Conservation (phyloP, 192 early-diverging fungal species). For the Linnemannia schmuckeri region DNA sequence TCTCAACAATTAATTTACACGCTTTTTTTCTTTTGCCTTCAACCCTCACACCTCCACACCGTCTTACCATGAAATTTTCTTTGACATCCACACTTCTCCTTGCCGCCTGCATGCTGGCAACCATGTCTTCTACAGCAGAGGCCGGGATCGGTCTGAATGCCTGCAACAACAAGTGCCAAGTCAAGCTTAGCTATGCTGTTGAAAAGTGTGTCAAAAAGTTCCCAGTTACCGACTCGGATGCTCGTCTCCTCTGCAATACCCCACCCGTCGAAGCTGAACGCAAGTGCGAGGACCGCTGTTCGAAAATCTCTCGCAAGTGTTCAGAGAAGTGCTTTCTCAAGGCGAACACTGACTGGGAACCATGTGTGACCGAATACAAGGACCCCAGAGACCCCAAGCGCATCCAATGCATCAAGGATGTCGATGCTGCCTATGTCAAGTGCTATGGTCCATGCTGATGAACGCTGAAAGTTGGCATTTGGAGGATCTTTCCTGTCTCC, state of each 20-base stretch:
- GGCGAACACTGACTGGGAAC: constrained; percentile 7
- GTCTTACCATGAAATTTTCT: neutral
- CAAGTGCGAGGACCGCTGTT: constrained; percentile 8
- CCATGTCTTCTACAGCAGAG: neutral
- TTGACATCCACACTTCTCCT: neutral
- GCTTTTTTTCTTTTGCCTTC: neutral
- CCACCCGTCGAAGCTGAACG: constrained; percentile 6
- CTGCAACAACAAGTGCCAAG: constrained; percentile 4
- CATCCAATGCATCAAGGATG: constrained; percentile 15
- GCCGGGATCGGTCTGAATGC: neutral
- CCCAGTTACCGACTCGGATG: constrained; percentile 7
- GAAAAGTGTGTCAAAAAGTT: constrained; percentile 6
- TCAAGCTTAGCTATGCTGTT: neutral
- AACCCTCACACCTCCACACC: neutral
- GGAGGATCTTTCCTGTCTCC: neutral
- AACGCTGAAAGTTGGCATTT: neutral
- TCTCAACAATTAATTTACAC: constrained; percentile 1
- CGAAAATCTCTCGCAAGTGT: neutral
- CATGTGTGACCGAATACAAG: constrained; percentile 8
- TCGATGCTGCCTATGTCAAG: neutral
- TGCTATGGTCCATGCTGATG: constrained; percentile 2
- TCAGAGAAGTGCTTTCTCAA: constrained; percentile 10
- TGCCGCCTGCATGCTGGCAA: neutral
- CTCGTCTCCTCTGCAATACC: constrained; percentile 3
- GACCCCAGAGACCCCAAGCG: constrained; percentile 5